Conservation (phyloP, 768 basidiomycete genomes). For the Mycena rebaudengoi region DNA sequence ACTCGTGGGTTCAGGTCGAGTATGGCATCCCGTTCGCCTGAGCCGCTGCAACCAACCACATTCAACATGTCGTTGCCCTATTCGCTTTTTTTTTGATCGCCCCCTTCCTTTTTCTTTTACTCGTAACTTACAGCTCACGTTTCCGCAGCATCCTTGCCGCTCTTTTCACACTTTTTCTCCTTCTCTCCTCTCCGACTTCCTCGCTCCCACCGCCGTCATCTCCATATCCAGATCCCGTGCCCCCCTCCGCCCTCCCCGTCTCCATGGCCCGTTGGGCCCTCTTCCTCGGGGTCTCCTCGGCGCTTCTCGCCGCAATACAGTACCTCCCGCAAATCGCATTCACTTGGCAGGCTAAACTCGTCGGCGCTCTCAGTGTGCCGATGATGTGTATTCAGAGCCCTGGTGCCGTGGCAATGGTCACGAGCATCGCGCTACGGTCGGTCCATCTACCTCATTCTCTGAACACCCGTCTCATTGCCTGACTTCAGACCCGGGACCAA, state of each 20-base stretch:
- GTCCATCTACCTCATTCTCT: conserved; percentile 22
- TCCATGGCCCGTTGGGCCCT: conserved; percentile 70
- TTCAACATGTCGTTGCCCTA: too few relatives aligned
- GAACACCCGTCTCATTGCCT: not conserved
- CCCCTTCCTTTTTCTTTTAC: not conserved
- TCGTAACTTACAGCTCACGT: conserved; percentile 7
- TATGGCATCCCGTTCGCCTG: too few relatives aligned
- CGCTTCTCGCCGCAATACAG: conserved; percentile 81
- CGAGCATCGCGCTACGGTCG: conserved; percentile 78
- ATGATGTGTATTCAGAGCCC: conserved; percentile 98
- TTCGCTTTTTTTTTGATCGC: too few relatives aligned
- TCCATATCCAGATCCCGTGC: conserved; percentile 45
- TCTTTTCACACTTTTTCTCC: conserved; percentile 70
- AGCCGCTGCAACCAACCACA: too few relatives aligned
- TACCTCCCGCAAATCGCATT: conserved; percentile 88
- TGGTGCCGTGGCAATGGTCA: conserved; percentile 87
- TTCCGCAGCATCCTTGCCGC: conserved; percentile 58
- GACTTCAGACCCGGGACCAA: conserved; percentile 73
- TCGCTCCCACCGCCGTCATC: conserved; percentile 40
- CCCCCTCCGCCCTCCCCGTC: conserved; percentile 16
- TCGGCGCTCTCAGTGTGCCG: conserved; percentile 92
- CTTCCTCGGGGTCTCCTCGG: conserved; percentile 85
- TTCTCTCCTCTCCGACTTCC: conserved; percentile 53
- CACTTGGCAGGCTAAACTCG: conserved; percentile 81
- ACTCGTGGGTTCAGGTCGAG: too few relatives aligned